Evolutionary conservation across 352 stramenopile species (phyloP).

Genomic region (Discostella stelligera): DNA sequence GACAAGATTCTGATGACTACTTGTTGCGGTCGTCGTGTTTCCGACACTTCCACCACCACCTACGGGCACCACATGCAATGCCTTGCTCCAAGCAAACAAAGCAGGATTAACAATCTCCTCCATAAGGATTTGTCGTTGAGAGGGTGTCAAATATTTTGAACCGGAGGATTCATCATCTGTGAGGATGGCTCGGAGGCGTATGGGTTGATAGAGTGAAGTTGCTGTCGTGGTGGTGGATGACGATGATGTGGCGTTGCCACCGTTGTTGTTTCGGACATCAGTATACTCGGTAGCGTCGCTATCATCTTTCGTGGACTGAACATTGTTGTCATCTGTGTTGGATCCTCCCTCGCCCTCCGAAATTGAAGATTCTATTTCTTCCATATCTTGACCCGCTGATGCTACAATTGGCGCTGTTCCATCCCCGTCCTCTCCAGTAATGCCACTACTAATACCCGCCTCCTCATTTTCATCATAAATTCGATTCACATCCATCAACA

Average conservation of each 20-base stretch:
- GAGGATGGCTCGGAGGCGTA: slow-evolving; percentile 64
- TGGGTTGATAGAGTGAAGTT: slow-evolving; percentile 54
- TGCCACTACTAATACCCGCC: not conserved
- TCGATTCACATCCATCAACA: slow-evolving; percentile 21
- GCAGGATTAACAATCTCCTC: slow-evolving; percentile 70
- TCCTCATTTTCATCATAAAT: slow-evolving; percentile 11
- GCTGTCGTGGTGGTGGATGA: not conserved
- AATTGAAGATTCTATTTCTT: no score
- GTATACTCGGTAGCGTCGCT: not conserved
- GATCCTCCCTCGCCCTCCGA: not conserved
- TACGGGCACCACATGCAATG: slow-evolving; percentile 67
- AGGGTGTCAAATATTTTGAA: slow-evolving; percentile 45
- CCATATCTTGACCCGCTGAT: not conserved
- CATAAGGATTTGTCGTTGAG: slow-evolving; percentile 57
- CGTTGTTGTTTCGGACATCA: not conserved
- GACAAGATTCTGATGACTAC: slow-evolving; percentile 47
- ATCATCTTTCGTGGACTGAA: not conserved
- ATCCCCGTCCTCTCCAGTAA: not conserved
- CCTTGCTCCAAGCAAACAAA: slow-evolving; percentile 66
- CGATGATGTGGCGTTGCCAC: not conserved
- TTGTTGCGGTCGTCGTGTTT: not conserved
- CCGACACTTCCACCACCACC: slow-evolving; percentile 6
- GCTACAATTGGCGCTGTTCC: not conserved
- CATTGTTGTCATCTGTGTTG: not conserved
- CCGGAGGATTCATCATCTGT: slow-evolving; percentile 53